Evolutionary conservation across 2,329 filamentous ascomycete genomes (phyloP).

Genomic region (Claviceps paspali): DNA sequence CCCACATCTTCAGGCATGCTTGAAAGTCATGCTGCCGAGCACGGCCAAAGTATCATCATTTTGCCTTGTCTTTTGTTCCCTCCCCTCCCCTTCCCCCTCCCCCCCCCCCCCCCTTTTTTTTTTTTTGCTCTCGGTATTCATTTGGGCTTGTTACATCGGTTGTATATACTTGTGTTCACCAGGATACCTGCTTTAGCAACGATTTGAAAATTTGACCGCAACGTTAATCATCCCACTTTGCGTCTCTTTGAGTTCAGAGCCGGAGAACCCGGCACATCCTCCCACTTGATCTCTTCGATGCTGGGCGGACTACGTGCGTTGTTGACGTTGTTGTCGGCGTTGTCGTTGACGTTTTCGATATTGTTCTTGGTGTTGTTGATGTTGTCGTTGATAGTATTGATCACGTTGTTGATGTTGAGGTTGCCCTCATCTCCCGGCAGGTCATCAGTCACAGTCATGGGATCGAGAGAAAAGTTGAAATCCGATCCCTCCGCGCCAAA

Average conservation of each 20-base stretch:
- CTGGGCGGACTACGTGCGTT: conserved; percentile 30
- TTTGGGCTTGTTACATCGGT: too few relatives aligned
- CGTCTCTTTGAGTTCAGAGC: conserved; percentile 22
- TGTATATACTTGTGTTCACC: too few relatives aligned
- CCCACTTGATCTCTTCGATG: conserved; percentile 34
- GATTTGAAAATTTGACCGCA: too few relatives aligned
- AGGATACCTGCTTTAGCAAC: too few relatives aligned
- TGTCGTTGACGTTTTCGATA: conserved; percentile 17
- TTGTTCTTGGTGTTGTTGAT: conserved; percentile 13
- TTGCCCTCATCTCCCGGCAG: conserved; percentile 6
- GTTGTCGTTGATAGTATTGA: conserved; percentile 19
- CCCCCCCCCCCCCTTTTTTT: too few relatives aligned
- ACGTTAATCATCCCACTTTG: conserved; percentile 20
- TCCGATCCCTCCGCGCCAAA: conserved; percentile 30
- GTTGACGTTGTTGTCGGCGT: conserved; percentile 21
- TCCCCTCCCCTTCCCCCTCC: too few relatives aligned
- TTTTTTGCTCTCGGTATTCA: too few relatives aligned
- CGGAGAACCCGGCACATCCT: conserved; percentile 20
- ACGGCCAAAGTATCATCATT: too few relatives aligned
- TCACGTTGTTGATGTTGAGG: conserved; percentile 14
- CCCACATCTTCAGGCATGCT: too few relatives aligned
- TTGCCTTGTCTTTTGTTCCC: too few relatives aligned
- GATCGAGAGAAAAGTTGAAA: conserved; percentile 36
- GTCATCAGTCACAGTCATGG: conserved; percentile 10
- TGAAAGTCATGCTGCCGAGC: too few relatives aligned